Percentiles rank a stretch among this genome's conserved stretches.
These are phyloP conservation scores for Durusdinium trenchii DNA, from an alignment of 73 alveolate species.

Conservation along the genomic window DNA sequence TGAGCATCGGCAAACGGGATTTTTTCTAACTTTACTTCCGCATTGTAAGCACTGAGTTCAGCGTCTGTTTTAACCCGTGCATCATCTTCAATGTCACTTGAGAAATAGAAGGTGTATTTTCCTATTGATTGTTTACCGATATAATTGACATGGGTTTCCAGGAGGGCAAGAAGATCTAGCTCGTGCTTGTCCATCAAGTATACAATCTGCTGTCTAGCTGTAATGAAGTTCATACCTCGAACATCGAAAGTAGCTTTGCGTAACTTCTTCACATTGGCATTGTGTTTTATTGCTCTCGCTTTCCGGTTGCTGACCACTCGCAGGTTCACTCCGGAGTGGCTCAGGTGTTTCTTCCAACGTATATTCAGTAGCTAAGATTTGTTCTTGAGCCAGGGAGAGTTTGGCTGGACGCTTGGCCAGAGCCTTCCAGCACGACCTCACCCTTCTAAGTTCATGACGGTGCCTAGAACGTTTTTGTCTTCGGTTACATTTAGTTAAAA, in stretches of 20 bases:
- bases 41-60: not conserved
- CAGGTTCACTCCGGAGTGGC: no score
- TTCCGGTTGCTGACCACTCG: no score
- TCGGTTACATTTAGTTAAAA: not conserved
- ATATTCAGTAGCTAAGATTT: not conserved
- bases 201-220: slow-evolving; percentile 20
- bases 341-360: not conserved
- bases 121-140: not conserved
- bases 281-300: no score
- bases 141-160: not conserved
- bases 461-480: not conserved
- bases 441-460: not conserved
- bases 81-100: not conserved
- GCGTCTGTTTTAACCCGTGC: not conserved
- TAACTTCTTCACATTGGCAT: not conserved
- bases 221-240: not conserved
- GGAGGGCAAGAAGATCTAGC: not conserved
- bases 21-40: not conserved
- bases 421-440: slow-evolving; percentile 65
- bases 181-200: not conserved
- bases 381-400: slow-evolving; percentile 68
- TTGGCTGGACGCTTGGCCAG: slow-evolving; percentile 44
- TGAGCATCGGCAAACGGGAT: not conserved
- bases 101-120: not conserved
- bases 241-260: not conserved